Percentiles rank a stretch among this genome's conserved stretches.
These are phyloP conservation scores for Tulasnella sp. DNA, from an alignment of 768 basidiomycete genomes.

Conservation along the genomic window DNA sequence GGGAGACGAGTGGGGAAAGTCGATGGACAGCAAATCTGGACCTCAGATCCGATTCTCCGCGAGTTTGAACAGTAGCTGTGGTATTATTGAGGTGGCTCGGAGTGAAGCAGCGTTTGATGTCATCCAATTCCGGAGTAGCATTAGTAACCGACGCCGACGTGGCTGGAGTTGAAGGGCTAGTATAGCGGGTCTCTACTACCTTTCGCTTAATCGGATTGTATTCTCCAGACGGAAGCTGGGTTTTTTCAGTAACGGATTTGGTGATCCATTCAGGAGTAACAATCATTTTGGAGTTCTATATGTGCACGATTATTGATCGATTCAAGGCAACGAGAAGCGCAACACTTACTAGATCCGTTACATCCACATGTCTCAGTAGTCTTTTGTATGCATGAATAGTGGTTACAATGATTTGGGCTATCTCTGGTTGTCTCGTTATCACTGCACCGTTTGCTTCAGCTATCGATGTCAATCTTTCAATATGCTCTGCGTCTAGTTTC, in stretches of 20 bases:
- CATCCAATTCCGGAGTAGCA: too few relatives aligned
- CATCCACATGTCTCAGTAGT: conserved; percentile 8
- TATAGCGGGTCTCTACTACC: too few relatives aligned
- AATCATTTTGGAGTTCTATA: conserved; percentile 34
- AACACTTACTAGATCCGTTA: background rate
- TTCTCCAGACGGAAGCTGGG: conserved; percentile 36
- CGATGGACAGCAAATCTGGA: conserved; percentile 47
- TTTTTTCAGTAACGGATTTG: conserved; percentile 38
- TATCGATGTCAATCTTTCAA: conserved; percentile 23
- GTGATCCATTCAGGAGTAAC: conserved; percentile 62
- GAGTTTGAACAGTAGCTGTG: too few relatives aligned
- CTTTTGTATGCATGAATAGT: conserved; percentile 8
- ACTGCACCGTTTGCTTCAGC: conserved; percentile 18
- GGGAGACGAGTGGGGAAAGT: conserved; percentile 51
- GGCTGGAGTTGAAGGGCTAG: too few relatives aligned
- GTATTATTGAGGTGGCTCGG: too few relatives aligned
- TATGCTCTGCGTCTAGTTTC: conserved; percentile 22
- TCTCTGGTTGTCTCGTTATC: background rate
- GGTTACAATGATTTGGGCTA: conserved; percentile 4
- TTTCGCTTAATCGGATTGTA: conserved; percentile 47
- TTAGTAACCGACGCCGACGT: too few relatives aligned
- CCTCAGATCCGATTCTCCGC: too few relatives aligned
- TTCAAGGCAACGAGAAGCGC: background rate
- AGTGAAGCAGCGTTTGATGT: too few relatives aligned
- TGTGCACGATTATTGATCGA: background rate